A percentile compares a stretch with the other conserved stretches of the same genome.
Evolutionary conservation across 495 filamentous ascomycete genomes (phyloP).

Genomic region (Venustampulla echinocandica): DNA sequence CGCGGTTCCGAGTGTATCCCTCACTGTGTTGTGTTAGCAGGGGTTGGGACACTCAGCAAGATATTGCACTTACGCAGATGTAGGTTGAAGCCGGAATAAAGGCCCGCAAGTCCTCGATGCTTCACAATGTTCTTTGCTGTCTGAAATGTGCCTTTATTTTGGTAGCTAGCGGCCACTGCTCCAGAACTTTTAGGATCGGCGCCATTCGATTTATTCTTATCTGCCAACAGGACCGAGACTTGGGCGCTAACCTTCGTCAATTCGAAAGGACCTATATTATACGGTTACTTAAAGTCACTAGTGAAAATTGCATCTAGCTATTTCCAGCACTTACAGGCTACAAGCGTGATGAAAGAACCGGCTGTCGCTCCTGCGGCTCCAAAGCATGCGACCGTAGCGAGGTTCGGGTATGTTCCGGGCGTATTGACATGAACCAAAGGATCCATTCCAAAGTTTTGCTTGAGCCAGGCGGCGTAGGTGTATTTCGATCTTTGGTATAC

Average conservation of each 20-base stretch:
- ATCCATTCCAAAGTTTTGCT: slow-evolving; percentile 53
- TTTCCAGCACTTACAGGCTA: slow-evolving; percentile 62
- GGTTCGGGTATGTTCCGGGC: slow-evolving; percentile 56
- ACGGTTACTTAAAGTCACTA: slow-evolving; percentile 1
- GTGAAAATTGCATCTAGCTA: background rate
- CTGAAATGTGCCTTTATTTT: slow-evolving; percentile 71
- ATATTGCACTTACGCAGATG: slow-evolving; percentile 59
- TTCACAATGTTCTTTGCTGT: slow-evolving; percentile 72
- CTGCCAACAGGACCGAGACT: slow-evolving; percentile 73
- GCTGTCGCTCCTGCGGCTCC: slow-evolving; percentile 69
- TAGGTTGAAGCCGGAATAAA: slow-evolving; percentile 81
- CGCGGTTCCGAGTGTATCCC: slow-evolving; percentile 81
- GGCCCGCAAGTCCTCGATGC: slow-evolving; percentile 64
- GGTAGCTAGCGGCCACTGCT: slow-evolving; percentile 57
- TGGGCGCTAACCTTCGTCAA: slow-evolving; percentile 89
- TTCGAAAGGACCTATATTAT: slow-evolving; percentile 70
- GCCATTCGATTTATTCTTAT: slow-evolving; percentile 52
- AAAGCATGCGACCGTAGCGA: slow-evolving; percentile 65
- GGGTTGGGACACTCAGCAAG: background rate
- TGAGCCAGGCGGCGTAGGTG: slow-evolving; percentile 58
- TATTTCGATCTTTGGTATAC: slow-evolving; percentile 84
- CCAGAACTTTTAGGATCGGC: slow-evolving; percentile 40
- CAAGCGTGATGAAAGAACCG: slow-evolving; percentile 68
- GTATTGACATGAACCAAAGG: slow-evolving; percentile 65
- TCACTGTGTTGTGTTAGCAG: slow-evolving; percentile 36